These are phyloP conservation scores for Wickerhamiella dianesei DNA, from an alignment of 805 yeast genomes.

Conservation along the genomic window DNA sequence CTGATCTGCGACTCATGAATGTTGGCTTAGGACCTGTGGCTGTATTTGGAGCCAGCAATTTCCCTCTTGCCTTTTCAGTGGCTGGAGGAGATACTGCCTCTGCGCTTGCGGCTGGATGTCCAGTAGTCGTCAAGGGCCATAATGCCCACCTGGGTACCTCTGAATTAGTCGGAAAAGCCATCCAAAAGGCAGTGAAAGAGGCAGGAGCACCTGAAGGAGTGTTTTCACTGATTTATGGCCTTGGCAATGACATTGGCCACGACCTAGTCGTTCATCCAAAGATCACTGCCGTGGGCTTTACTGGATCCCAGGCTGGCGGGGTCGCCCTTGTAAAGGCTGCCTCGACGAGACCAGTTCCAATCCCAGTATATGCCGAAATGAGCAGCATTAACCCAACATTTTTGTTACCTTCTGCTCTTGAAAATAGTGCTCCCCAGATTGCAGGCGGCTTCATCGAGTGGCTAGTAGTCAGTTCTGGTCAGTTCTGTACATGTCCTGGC, in stretches of 20 bases:
- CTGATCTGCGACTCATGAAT: background rate
- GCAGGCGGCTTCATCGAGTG: background rate
- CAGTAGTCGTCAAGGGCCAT: background rate
- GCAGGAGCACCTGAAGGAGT: background rate
- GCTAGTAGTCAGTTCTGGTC: background rate
- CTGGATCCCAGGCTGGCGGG: background rate
- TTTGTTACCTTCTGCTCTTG: background rate
- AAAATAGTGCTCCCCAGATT: background rate
- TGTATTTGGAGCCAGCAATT: background rate
- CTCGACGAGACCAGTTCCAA: background rate
- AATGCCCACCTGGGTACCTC: background rate
- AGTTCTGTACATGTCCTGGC: background rate
- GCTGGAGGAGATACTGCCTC: slow-evolving; percentile 1
- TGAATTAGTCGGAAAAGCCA: background rate
- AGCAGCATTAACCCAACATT: background rate
- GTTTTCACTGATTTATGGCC: background rate
- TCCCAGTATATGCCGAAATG: slow-evolving; percentile 1
- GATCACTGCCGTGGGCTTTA: background rate
- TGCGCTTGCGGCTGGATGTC: background rate
- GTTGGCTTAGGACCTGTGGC: background rate
- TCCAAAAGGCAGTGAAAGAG: background rate
- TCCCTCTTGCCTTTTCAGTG: background rate
- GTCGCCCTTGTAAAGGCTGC: background rate
- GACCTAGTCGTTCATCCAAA: background rate
- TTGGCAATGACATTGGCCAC: background rate